These are phyloP conservation scores for Aspergillus incahuasiensis DNA, from an alignment of 495 filamentous ascomycete genomes.

Conservation along the genomic window DNA sequence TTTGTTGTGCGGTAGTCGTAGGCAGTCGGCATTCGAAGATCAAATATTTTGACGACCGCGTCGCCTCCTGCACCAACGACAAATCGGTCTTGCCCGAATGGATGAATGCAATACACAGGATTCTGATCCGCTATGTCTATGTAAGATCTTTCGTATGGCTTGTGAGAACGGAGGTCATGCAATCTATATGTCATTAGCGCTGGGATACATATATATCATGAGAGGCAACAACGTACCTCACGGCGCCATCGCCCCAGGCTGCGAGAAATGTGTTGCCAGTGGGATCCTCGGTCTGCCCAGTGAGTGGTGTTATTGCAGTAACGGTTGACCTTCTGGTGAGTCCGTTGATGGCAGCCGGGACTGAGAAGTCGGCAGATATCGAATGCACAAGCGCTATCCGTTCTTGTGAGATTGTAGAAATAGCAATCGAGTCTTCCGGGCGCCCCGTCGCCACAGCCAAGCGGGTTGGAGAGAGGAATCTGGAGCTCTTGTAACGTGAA, in stretches of 20 bases:
- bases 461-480: constrained; percentile 43
- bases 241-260: constrained; percentile 56
- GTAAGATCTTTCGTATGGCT: constrained; percentile 44
- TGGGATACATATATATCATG: neutral
- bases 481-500: constrained; percentile 44
- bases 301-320: constrained; percentile 50
- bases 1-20: constrained; percentile 38
- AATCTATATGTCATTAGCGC: constrained; percentile 37
- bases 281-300: constrained; percentile 25
- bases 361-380: constrained; percentile 27
- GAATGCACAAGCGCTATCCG: constrained; percentile 33
- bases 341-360: constrained; percentile 21
- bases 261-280: constrained; percentile 54
- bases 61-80: constrained; percentile 53
- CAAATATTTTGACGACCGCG: constrained; percentile 60
- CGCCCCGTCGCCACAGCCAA: constrained; percentile 50
- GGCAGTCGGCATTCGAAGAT: constrained; percentile 53
- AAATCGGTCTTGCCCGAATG: constrained; percentile 53
- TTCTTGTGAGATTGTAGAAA: constrained; percentile 44
- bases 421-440: constrained; percentile 38
- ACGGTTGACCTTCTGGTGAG: constrained; percentile 30
- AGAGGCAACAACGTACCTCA: constrained; percentile 34
- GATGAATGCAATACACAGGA: constrained; percentile 56
- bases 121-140: constrained; percentile 51
- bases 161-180: constrained; percentile 60